Evolutionary conservation across 371 early-diverging fungal genomes (phyloP), one percentile per base, ranked within the genome.

Genomic region (Nosema muscidifuracis): DNA sequence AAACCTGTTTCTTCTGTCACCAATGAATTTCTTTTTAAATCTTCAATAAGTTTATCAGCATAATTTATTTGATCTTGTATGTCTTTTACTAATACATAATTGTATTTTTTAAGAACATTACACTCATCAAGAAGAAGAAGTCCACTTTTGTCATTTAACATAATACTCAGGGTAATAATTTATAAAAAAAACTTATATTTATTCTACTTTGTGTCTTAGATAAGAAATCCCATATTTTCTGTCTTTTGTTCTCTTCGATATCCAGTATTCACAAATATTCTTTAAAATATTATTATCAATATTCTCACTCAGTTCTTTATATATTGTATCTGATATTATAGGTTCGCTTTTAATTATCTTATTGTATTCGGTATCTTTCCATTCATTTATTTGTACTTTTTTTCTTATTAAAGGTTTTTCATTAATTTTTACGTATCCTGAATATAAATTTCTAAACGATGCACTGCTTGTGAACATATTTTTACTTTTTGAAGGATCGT

Each of bases 401-500:
- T 44, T 9, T 6, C 40, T 24, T 22, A 62, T 62, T 15, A 9
- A 1, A 3, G 20, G 22, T 6, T n/a, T 2, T 22, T 43, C 4
- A 13, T 40, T 62, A 2, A 40, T 7, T 62, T 42, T 62, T 43
- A 15, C n/a, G 24, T 62, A 43, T 26, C 44, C 44, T 13, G 22
- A 16, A 16, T 53, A 53, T 24, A 43, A 1, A 62, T 43, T 40
- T 9, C 15, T 24, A 40, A 43, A 24, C 9, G n/a, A 42, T 26
- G 38, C 3, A 51, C 51, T 55, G 13, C 47, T 53, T 4, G 44
- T 40, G 34, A 60, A 60, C 2, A 60, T 2, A 24, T 20, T 34
- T 60, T 36, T 64, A 43, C 58, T 69, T 26, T 63, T 76, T 34
- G 30, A 16, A 10, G 80, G 80, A 73, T 73, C 64, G 57, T 83